Conservation (phyloP, 129 eudicot species). For the Tagetes patula region DNA sequence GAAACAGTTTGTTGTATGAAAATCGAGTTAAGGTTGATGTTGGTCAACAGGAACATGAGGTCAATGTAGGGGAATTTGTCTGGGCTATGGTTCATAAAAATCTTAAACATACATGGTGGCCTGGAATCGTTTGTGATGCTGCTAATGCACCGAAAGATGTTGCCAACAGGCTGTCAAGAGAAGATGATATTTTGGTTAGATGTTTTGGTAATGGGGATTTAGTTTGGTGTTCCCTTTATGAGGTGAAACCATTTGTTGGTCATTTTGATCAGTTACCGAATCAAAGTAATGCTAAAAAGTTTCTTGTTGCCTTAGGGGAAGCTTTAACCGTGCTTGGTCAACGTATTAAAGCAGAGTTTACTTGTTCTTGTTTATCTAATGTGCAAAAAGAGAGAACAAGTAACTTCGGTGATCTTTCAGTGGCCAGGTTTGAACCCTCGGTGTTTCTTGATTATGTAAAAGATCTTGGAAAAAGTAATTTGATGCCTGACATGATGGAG, state of each 20-base stretch:
- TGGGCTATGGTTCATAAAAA: constrained; percentile 47
- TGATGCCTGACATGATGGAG: constrained; percentile 37
- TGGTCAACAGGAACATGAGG: constrained; percentile 24
- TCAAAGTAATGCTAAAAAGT: constrained; percentile 40
- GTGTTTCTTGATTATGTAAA: constrained; percentile 38
- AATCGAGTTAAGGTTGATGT: constrained; percentile 17
- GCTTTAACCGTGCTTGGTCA: constrained; percentile 46
- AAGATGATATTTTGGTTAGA: constrained; percentile 38
- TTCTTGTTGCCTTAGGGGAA: constrained; percentile 39
- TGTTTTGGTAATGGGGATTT: constrained; percentile 45
- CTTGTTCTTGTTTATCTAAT: constrained; percentile 52
- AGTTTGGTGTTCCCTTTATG: constrained; percentile 38
- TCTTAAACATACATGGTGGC: constrained; percentile 47
- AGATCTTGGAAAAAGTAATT: constrained; percentile 36
- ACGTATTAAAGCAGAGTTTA: constrained; percentile 48
- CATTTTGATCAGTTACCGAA: constrained; percentile 41
- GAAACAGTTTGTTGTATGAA: constrained; percentile 8
- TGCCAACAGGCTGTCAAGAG: neutral
- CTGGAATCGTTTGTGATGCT: constrained; percentile 47
- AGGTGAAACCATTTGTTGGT: constrained; percentile 47
- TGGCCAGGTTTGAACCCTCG: constrained; percentile 49
- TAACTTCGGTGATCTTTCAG: constrained; percentile 24
- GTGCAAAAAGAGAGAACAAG: constrained; percentile 8
- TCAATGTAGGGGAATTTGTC: constrained; percentile 49
- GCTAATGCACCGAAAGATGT: constrained; percentile 35